Evolutionary conservation across 1,284 basidiomycete species (phyloP).

Genomic region (Rhodotorula sp.): DNA sequence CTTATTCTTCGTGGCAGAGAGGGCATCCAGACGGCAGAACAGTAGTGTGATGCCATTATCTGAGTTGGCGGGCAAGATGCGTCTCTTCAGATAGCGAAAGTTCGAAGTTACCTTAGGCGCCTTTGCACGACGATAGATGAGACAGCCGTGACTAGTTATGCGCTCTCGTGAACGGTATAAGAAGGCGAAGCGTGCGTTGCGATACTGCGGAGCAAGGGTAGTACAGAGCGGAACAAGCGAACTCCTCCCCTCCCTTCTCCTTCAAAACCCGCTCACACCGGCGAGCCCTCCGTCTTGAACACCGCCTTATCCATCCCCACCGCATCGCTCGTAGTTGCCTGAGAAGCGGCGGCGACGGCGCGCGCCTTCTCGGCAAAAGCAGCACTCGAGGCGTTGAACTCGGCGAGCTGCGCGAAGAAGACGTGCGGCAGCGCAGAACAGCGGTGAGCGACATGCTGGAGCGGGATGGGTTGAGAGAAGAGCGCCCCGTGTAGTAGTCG

Average conservation of each 20-base stretch:
- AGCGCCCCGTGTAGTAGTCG: conserved; percentile 15
- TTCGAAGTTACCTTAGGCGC: too few relatives aligned
- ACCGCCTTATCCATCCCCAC: not conserved
- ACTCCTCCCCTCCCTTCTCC: too few relatives aligned
- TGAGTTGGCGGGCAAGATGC: too few relatives aligned
- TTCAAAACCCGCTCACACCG: not conserved
- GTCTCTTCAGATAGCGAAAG: too few relatives aligned
- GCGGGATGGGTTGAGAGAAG: not conserved
- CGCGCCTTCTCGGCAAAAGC: not conserved
- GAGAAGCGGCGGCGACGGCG: not conserved
- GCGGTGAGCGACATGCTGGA: too few relatives aligned
- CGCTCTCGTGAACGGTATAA: too few relatives aligned
- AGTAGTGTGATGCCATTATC: too few relatives aligned
- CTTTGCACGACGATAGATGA: too few relatives aligned
- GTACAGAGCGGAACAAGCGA: not conserved
- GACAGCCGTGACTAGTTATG: too few relatives aligned
- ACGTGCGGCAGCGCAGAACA: not conserved
- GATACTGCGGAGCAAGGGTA: too few relatives aligned
- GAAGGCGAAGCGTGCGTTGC: too few relatives aligned
- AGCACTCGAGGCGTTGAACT: not conserved
- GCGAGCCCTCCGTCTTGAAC: not conserved
- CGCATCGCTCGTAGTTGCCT: too few relatives aligned
- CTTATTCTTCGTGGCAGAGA: not conserved
- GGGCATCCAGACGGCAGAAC: not conserved
- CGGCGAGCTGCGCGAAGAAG: conserved; percentile 5